Base-by-base conservation (phyloP, 768 basidiomycete genomes). In the Galerina sulciceps region DNA sequence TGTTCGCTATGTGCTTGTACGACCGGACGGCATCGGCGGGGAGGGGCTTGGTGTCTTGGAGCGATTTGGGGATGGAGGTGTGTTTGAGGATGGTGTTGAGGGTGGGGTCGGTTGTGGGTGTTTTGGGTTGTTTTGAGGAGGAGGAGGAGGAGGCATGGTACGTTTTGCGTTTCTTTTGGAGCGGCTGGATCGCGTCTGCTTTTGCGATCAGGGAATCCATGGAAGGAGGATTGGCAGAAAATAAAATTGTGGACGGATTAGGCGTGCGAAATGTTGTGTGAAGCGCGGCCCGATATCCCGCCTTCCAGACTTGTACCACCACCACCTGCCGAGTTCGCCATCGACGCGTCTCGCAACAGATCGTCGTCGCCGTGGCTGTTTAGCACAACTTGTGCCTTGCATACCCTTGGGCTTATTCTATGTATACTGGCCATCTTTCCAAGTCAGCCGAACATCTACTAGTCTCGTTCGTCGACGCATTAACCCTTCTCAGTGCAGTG, bases 171-270 rank as follows among this genome's bases (percentile, higher is more conserved):
- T 76, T 81, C 64, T 82, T 85, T 10, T 69, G 70, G 10, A 80
- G 51, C 37, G 86, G 80, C 57, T 75, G 72, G 40, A 87, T 73
- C 8, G 86, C 81, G 59, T 90, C 78, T 45, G 88, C 90, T 64
- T 86, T 86, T 15, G 90, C 85, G 59, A 93, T 79, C 13, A 94
- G 81, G 10, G 87, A 75, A 66, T 93, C 90, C 90, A 93, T 91
- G 35, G 14, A n/a, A 18, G 22, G 23, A 17, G 23, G 47, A 23
- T 48, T 53, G 17, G 14, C 18, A 42, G 35, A 18, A 50, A 41
- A 31, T 43, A 46, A 36, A 40, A 58, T 51, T 23, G 45, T 13
- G 45, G 49, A 55, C 45, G 38, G 54, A 49, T 44, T 44, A 51
- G 23, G 15, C 34, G 58, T 51, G 40, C 13, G 40, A 45, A 51